Conservation (phyloP, 176 grass and related monocot species). For the Avena insularis region DNA sequence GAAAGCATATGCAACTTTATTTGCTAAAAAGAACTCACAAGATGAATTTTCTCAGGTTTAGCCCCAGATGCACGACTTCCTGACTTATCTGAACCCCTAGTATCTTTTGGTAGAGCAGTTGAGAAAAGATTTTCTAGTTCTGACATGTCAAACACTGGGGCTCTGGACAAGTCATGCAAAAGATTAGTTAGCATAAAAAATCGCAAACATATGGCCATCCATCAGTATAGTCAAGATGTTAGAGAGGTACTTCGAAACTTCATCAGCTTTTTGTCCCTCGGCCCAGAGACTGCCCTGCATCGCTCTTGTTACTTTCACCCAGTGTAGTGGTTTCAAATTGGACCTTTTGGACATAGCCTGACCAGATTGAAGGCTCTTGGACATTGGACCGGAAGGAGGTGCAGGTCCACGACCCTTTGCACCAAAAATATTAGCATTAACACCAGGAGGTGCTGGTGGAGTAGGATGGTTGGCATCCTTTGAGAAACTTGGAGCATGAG, state of each 20-base stretch:
- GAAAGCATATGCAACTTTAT: neutral
- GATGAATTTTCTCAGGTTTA: slow-evolving; percentile 95
- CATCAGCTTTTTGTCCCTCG: slow-evolving; percentile 76
- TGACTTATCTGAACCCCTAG: slow-evolving; percentile 69
- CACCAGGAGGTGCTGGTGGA: slow-evolving; percentile 61
- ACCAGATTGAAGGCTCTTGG: slow-evolving; percentile 59
- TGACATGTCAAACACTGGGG: slow-evolving; percentile 95
- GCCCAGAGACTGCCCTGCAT: slow-evolving; percentile 99
- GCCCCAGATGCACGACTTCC: slow-evolving; percentile 62
- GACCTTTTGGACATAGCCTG: slow-evolving; percentile 65
- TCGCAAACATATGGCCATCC: slow-evolving; percentile 27
- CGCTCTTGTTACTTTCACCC: slow-evolving; percentile 99
- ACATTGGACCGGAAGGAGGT: slow-evolving; percentile 65
- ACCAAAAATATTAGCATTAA: slow-evolving; percentile 52
- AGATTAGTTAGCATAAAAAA: slow-evolving; percentile 47
- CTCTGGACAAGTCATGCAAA: slow-evolving; percentile 52
- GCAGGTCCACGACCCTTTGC: slow-evolving; percentile 48
- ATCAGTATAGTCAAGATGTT: slow-evolving; percentile 15
- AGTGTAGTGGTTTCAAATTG: slow-evolving; percentile 98
- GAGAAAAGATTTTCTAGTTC: slow-evolving; percentile 98
- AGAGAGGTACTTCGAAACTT: slow-evolving; percentile 63
- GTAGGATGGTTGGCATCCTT: slow-evolving; percentile 44
- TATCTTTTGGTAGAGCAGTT: slow-evolving; percentile 65
- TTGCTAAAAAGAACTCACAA: slow-evolving; percentile 62
- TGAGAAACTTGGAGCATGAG: slow-evolving; percentile 37